Percentiles rank a stretch among this genome's conserved stretches.
Evolutionary conservation across 768 basidiomycete species (phyloP).

Genomic region (Lactifluus subvellereus): DNA sequence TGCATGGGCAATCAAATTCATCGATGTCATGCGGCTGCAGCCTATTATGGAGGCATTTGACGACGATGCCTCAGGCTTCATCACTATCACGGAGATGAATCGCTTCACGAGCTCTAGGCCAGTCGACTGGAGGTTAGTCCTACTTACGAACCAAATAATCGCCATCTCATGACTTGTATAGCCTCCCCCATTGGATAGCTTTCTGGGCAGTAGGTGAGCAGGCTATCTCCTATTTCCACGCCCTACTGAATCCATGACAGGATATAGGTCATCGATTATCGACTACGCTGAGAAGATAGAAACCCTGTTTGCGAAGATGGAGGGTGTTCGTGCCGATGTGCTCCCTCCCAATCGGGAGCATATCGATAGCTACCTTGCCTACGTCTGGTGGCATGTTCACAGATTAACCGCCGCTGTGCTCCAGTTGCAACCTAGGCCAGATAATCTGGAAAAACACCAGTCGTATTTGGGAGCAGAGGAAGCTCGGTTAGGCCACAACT

Average conservation of each 20-base stretch:
- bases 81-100: conserved; percentile 33
- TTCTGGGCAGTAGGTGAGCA: conserved; percentile 30
- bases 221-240: too few species aligned
- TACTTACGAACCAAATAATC: not conserved
- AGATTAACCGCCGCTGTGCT: conserved; percentile 5
- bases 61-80: conserved; percentile 33
- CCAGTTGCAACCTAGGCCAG: not conserved
- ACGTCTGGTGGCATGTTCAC: conserved; percentile 2
- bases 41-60: conserved; percentile 33
- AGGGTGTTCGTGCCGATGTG: conserved; percentile 3
- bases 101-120: conserved; percentile 29
- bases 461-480: conserved; percentile 27
- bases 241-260: not conserved
- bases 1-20: conserved; percentile 28
- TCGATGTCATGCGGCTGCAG: conserved; percentile 25
- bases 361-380: not conserved
- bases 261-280: conserved; percentile 14
- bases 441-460: conserved; percentile 21
- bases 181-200: conserved; percentile 32
- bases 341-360: conserved; percentile 10
- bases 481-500: conserved; percentile 24
- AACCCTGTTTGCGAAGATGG: conserved; percentile 16
- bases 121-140: conserved; percentile 27
- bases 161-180: not conserved
- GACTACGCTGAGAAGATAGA: conserved; percentile 19